Evolutionary conservation across 2,329 filamentous ascomycete genomes (phyloP), one percentile per base, ranked within the genome.

Genomic region (Xylaria sp.): DNA sequence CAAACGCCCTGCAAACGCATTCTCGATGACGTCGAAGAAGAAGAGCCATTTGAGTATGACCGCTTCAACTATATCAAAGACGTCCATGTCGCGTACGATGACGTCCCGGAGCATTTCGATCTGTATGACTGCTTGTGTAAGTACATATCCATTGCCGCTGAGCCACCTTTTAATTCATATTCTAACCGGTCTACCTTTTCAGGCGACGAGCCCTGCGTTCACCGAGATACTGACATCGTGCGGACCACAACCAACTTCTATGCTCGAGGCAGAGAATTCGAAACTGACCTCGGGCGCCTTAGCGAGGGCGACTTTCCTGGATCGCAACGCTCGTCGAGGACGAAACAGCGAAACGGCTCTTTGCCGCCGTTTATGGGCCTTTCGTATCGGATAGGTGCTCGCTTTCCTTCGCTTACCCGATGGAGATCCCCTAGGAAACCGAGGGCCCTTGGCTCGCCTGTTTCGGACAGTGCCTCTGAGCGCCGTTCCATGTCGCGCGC

Each of bases 381-480:
- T 68, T 86, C 90, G 59, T 85, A 89, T 71, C 87, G 92, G 74
- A 80, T 94, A 73, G 88, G 89, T 76, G 86, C 88, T 69, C 86
- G 90, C 71, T 85, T 89, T 56, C 82, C 85, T 24, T 83, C 83
- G 60, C 79, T 88, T 48, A 80, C 82, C 0, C 83, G 84, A 21
- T 88, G 85, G 85, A 84, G 81, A 65, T 81, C 82, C 0, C 80
- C 78, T 42, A 82, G 82, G 67, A 82, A 82, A 42, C 77, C 81
- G n/a, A 83, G 82, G 62, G 77, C 81, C 14, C 82, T 83, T 54
- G 80, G 84, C 12, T 85, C 83, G 0, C 92, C 93, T 0, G 90
- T 91, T 70, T 97, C 96, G 50, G 95, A 98, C 75, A 86, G 95
- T 27, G 93, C 89, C 17, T 87, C 97, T 58, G 94, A 97, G 76